Conservation (phyloP, 2,329 filamentous ascomycete genomes). For the Juglanconis juglandina region DNA sequence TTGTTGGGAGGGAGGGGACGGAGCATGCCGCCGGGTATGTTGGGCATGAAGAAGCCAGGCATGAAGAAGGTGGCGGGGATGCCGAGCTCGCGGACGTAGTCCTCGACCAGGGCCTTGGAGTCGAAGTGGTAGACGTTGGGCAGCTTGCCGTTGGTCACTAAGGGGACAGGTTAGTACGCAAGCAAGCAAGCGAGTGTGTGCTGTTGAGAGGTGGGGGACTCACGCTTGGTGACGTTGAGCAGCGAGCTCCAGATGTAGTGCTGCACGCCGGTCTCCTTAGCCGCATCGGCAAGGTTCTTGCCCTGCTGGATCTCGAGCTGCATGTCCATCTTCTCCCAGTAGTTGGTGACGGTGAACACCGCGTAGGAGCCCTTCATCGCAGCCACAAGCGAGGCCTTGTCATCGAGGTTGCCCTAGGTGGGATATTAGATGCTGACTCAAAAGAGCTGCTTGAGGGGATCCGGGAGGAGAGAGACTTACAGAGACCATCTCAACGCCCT, state of each 20-base stretch:
- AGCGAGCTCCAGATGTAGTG: conserved; percentile 45
- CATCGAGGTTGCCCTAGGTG: conserved; percentile 45
- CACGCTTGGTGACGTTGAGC: conserved; percentile 36
- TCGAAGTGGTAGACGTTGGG: conserved; percentile 51
- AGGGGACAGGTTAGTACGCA: background rate
- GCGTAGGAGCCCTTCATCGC: conserved; percentile 44
- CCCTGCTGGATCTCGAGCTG: conserved; percentile 42
- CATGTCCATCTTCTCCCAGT: conserved; percentile 42
- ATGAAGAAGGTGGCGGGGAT: conserved; percentile 49
- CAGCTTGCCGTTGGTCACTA: conserved; percentile 39
- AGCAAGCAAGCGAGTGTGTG: too few species aligned
- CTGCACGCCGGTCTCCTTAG: conserved; percentile 39
- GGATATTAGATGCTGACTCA: background rate
- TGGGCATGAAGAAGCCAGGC: conserved; percentile 54
- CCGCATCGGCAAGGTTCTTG: conserved; percentile 45
- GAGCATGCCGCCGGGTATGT: conserved; percentile 34
- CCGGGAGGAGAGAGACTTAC: conserved; percentile 26
- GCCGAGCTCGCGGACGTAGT: conserved; percentile 47
- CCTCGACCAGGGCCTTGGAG: conserved; percentile 52
- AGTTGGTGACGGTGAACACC: conserved; percentile 53
- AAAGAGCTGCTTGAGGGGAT: too few species aligned
- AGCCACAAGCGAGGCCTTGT: conserved; percentile 39
- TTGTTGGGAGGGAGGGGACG: conserved; percentile 27
- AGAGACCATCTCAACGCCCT: conserved; percentile 49
- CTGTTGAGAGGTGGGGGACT: conserved; percentile 17